phyloP scores from a whole-genome alignment of 1,139 yeast species.

The Pichia sp. region DNA sequence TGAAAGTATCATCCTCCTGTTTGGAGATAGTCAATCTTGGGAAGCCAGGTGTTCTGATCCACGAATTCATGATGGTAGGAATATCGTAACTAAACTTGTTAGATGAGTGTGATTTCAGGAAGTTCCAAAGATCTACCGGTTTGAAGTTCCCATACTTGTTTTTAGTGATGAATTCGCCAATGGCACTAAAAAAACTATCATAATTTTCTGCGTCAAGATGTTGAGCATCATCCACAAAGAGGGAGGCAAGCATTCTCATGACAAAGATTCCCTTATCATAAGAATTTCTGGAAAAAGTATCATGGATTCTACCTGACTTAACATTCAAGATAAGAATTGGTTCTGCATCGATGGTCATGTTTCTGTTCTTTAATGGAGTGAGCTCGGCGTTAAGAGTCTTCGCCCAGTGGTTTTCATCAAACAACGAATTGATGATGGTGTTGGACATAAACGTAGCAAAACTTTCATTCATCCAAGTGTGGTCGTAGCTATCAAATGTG shows the following conservation, averaged over 20 bases:
- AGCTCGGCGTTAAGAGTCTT: constrained; percentile 31
- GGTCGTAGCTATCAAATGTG: constrained; percentile 59
- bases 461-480: constrained; percentile 67
- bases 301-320: constrained; percentile 32
- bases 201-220: constrained; percentile 26
- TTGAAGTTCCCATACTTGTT: constrained; percentile 37
- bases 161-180: constrained; percentile 37
- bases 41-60: constrained; percentile 53
- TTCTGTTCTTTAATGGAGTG: constrained; percentile 35
- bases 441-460: constrained; percentile 55
- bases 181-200: constrained; percentile 31
- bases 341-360: constrained; percentile 28
- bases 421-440: constrained; percentile 15
- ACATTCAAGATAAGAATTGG: constrained; percentile 26
- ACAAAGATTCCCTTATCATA: constrained; percentile 63
- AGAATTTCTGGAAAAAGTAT: constrained; percentile 46
- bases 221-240: constrained; percentile 29
- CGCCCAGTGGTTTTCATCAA: constrained; percentile 28
- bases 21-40: constrained; percentile 43
- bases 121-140: constrained; percentile 53
- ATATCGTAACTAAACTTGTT: constrained; percentile 28
- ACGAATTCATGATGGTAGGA: constrained; percentile 44
- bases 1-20: constrained; percentile 20
- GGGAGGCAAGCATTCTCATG: constrained; percentile 46
- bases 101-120: constrained; percentile 18